Conservation (phyloP, 1,284 basidiomycete species). For the Ganoderma leucocontextum region DNA sequence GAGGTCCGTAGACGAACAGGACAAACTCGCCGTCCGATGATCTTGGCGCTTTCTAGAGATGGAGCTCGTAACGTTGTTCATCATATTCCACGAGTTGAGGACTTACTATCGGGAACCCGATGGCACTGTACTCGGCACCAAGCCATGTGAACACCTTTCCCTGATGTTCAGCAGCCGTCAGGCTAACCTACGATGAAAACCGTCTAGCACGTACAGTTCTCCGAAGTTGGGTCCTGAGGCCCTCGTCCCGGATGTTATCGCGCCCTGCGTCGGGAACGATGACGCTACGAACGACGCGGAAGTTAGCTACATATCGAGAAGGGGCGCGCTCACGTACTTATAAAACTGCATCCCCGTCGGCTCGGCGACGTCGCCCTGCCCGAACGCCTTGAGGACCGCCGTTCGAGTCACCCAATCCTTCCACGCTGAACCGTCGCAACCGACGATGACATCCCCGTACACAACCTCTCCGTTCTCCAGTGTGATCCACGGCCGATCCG, state of each 20-base stretch:
- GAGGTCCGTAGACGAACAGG: slow-evolving; percentile 20
- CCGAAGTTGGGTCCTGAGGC: slow-evolving; percentile 25
- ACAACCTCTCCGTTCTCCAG: slow-evolving; percentile 40
- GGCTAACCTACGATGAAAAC: too few relatives aligned
- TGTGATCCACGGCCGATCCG: slow-evolving; percentile 34
- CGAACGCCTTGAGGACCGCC: slow-evolving; percentile 33
- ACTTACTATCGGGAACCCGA: slow-evolving; percentile 33
- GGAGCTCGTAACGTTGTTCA: not conserved
- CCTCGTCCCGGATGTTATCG: slow-evolving; percentile 27
- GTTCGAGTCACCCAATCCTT: slow-evolving; percentile 33
- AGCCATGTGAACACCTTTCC: slow-evolving; percentile 33
- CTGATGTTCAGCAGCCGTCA: not conserved
- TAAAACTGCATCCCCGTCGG: slow-evolving; percentile 24
- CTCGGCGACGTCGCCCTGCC: slow-evolving; percentile 18
- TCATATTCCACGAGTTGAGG: slow-evolving; percentile 1
- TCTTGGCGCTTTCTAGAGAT: slow-evolving; percentile 9
- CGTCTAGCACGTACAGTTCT: slow-evolving; percentile 11
- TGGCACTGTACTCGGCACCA: slow-evolving; percentile 26
- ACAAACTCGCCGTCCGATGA: slow-evolving; percentile 19
- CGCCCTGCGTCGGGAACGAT: slow-evolving; percentile 28
- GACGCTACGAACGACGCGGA: slow-evolving; percentile 16
- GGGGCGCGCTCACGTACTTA: slow-evolving; percentile 33
- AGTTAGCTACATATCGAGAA: not conserved
- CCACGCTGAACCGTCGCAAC: slow-evolving; percentile 40
- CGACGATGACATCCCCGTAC: slow-evolving; percentile 41